phyloP scores from a whole-genome alignment of 2,329 filamentous ascomycete genomes.

The Aspergillus fructus region DNA sequence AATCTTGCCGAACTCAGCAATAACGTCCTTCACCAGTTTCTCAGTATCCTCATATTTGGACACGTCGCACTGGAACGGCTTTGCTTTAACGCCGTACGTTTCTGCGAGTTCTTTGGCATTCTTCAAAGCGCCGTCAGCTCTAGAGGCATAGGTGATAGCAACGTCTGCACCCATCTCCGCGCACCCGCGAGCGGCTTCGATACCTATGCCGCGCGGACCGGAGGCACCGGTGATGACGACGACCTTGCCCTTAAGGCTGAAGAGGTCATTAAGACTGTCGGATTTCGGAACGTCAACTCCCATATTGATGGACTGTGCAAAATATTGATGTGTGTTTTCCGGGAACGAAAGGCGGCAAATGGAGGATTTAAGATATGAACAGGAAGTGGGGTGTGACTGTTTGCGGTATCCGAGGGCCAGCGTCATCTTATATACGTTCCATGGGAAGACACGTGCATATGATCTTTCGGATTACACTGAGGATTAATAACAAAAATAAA shows the following conservation, averaged over 20 bases:
- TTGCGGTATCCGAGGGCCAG: no score
- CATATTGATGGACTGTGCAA: no score
- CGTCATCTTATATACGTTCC: no score
- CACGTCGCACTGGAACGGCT: conserved; percentile 66
- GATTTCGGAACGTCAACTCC: conserved; percentile 27
- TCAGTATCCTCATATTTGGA: conserved; percentile 57
- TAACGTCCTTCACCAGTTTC: conserved; percentile 58
- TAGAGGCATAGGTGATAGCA: conserved; percentile 66
- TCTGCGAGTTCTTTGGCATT: conserved; percentile 62
- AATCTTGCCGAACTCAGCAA: conserved; percentile 69
- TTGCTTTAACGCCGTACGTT: conserved; percentile 64
- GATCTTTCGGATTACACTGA: no score
- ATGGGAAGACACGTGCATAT: no score
- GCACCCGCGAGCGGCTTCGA: conserved; percentile 64
- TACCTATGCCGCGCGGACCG: conserved; percentile 67
- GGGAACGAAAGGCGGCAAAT: no score
- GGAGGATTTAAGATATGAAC: no score
- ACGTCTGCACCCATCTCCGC: conserved; percentile 65
- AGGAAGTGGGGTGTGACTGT: no score
- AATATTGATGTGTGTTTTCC: no score
- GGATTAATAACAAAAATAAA: no score
- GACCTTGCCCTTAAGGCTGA: conserved; percentile 50
- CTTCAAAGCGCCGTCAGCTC: conserved; percentile 61
- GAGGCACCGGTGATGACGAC: conserved; percentile 51
- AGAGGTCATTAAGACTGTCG: conserved; percentile 38